phyloP scores from a whole-genome alignment of 2,329 filamentous ascomycete species.

The Tolypocladium album region DNA sequence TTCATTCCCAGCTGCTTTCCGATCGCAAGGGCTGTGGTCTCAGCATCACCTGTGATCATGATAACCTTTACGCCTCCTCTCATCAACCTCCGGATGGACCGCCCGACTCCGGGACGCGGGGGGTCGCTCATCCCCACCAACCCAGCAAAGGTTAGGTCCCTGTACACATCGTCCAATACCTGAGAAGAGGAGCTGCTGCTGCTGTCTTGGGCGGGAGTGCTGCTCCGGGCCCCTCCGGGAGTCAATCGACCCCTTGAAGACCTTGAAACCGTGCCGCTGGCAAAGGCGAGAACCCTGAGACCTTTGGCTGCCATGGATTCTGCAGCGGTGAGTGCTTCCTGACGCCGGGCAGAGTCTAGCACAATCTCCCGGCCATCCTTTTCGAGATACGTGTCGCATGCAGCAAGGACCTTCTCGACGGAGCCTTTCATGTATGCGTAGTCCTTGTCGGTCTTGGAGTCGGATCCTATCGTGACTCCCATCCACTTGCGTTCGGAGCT shows the following conservation, averaged over 20 bases:
- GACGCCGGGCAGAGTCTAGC: conserved; percentile 63
- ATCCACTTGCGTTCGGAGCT: conserved; percentile 99
- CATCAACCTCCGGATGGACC: conserved; percentile 82
- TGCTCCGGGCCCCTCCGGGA: conserved; percentile 32
- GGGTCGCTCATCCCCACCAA: conserved; percentile 97
- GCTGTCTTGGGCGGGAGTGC: conserved; percentile 35
- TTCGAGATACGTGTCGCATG: conserved; percentile 85
- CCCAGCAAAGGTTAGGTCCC: conserved; percentile 77
- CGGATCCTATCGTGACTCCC: conserved; percentile 74
- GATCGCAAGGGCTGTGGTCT: conserved; percentile 89
- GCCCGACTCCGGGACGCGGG: conserved; percentile 78
- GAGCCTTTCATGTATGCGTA: conserved; percentile 94
- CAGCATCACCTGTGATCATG: conserved; percentile 97
- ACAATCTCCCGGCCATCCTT: conserved; percentile 78
- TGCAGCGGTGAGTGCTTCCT: conserved; percentile 68
- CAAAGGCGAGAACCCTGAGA: conserved; percentile 84
- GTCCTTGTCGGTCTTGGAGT: conserved; percentile 53
- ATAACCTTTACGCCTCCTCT: conserved; percentile 92
- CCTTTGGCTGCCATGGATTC: conserved; percentile 83
- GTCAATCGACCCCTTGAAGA: conserved; percentile 28
- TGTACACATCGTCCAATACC: conserved; percentile 61
- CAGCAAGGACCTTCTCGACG: conserved; percentile 72
- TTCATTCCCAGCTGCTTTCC: conserved; percentile 93
- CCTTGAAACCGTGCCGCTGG: conserved; percentile 61
- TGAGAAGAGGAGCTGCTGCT: conserved; percentile 31